Evolutionary conservation across 108 stramenopile genomes (phyloP).

Genomic region (Chaetoceros tenuissimus): DNA sequence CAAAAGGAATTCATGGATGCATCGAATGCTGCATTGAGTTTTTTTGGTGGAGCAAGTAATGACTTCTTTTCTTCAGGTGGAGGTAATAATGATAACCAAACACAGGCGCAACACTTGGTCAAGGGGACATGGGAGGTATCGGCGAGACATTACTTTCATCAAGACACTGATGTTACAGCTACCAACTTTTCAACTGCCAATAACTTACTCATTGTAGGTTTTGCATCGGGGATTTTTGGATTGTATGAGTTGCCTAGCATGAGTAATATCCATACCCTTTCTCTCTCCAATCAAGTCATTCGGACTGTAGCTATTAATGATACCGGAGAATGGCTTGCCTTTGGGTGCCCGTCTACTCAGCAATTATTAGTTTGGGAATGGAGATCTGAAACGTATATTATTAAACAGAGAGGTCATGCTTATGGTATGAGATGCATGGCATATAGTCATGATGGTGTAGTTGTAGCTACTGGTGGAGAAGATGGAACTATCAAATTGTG

Average conservation of each 20-base stretch:
- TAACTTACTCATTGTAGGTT: constrained; percentile 82
- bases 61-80: constrained; percentile 62
- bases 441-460: constrained; percentile 90
- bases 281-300: constrained; percentile 67
- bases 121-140: constrained; percentile 49
- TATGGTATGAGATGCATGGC: constrained; percentile 91
- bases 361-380: constrained; percentile 99
- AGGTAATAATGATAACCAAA: constrained; percentile 6
- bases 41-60: constrained; percentile 48
- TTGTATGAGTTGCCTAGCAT: constrained; percentile 90
- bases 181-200: constrained; percentile 44
- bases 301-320: constrained; percentile 70
- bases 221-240: constrained; percentile 91
- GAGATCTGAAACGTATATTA: constrained; percentile 95
- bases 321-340: constrained; percentile 95
- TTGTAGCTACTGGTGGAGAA: constrained; percentile 94
- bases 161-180: constrained; percentile 54
- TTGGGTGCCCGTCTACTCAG: constrained; percentile 87
- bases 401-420: constrained; percentile 98
- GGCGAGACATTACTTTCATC: constrained; percentile 75
- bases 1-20: constrained; percentile 25
- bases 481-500: constrained; percentile 98
- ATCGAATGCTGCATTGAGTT: constrained; percentile 20
- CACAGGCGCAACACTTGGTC: constrained; percentile 57
- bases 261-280: constrained; percentile 85